Percentiles rank a stretch among this genome's conserved stretches.
These are phyloP conservation scores for Calonectria henricotiae DNA, from an alignment of 2,329 filamentous ascomycete genomes.

Conservation along the genomic window DNA sequence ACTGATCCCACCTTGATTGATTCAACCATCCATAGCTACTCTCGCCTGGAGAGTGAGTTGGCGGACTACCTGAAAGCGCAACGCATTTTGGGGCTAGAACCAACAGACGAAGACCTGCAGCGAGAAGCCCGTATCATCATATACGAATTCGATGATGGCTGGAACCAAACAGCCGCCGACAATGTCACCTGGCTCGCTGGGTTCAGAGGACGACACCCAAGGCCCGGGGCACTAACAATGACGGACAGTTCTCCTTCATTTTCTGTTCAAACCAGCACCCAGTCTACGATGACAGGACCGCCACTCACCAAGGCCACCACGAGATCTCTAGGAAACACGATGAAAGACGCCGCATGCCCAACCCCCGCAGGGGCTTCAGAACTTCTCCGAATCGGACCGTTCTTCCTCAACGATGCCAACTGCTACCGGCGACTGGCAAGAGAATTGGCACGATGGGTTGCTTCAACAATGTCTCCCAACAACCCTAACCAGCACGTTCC, in stretches of 20 bases:
- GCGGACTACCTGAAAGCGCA: slow-evolving; percentile 68
- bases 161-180: slow-evolving; percentile 77
- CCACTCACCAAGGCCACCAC: slow-evolving; percentile 42
- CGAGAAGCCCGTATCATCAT: slow-evolving; percentile 74
- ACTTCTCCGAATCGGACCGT: slow-evolving; percentile 38
- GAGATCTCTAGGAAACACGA: slow-evolving; percentile 38
- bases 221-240: slow-evolving; percentile 32
- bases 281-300: slow-evolving; percentile 40
- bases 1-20: slow-evolving; percentile 72
- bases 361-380: slow-evolving; percentile 13
- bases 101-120: slow-evolving; percentile 71
- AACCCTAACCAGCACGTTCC: too few species aligned
- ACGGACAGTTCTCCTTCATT: slow-evolving; percentile 49
- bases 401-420: too few species aligned
- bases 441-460: too few species aligned
- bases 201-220: slow-evolving; percentile 67
- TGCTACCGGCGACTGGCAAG: too few species aligned
- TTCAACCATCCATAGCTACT: slow-evolving; percentile 74
- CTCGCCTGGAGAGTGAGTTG: slow-evolving; percentile 71
- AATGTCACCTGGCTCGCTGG: slow-evolving; percentile 68
- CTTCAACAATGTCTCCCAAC: too few species aligned
- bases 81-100: slow-evolving; percentile 64
- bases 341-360: slow-evolving; percentile 31
- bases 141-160: slow-evolving; percentile 75
- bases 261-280: slow-evolving; percentile 46